A percentile compares a stretch with the other conserved stretches of the same genome.
Conservation (phyloP, 371 early-diverging fungal genomes). For the Circinella umbellata region DNA sequence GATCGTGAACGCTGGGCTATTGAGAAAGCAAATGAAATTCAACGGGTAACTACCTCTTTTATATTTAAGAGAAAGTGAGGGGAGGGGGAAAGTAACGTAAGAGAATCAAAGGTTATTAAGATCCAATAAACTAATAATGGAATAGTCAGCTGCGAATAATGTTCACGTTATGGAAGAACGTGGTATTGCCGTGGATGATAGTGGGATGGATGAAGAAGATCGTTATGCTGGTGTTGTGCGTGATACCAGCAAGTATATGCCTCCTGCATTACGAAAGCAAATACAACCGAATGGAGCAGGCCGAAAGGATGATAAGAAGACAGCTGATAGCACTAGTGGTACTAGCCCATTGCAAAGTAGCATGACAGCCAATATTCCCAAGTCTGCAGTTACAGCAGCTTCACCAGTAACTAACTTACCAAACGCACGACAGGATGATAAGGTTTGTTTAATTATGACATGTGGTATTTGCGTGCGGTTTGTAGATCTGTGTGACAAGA, state of each 20-base stretch:
- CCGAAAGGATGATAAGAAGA: constrained; percentile 22
- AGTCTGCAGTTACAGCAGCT: constrained; percentile 26
- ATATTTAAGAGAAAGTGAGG: not conserved
- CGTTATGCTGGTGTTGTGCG: constrained; percentile 82
- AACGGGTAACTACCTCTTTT: constrained; percentile 43
- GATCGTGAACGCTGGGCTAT: constrained; percentile 88
- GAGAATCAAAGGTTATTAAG: too few relatives aligned
- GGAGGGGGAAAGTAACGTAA: too few relatives aligned
- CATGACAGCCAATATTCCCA: constrained; percentile 37
- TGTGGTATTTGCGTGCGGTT: too few relatives aligned
- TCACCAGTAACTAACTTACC: constrained; percentile 43
- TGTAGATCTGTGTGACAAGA: not conserved
- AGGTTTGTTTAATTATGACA: constrained; percentile 17
- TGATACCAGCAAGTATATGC: constrained; percentile 78
- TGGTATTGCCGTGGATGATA: constrained; percentile 68
- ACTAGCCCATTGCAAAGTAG: constrained; percentile 39
- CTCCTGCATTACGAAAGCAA: constrained; percentile 80
- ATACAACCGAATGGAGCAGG: constrained; percentile 27
- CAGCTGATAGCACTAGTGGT: not conserved
- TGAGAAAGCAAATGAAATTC: constrained; percentile 90
- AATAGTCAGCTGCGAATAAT: constrained; percentile 71
- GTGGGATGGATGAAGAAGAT: constrained; percentile 89
- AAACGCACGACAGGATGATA: constrained; percentile 29
- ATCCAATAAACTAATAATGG: too few relatives aligned
- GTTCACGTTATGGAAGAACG: constrained; percentile 95